Base-by-base conservation (phyloP, 1,284 basidiomycete species). In the Rhodotorula sp. region DNA sequence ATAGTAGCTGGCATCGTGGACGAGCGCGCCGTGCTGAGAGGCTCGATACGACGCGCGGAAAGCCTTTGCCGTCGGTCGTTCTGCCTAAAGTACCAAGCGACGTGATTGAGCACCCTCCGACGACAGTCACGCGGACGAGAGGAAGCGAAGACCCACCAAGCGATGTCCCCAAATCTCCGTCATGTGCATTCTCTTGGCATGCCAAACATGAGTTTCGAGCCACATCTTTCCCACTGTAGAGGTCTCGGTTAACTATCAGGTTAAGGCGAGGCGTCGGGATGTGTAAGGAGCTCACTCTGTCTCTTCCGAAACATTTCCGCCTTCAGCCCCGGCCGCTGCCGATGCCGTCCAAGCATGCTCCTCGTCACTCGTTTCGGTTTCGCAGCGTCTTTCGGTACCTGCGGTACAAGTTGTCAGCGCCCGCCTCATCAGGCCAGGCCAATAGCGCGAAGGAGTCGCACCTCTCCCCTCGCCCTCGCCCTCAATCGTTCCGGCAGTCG, bases 131-230 rank as follows among this genome's bases (percentile, higher is more conserved):
- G 56, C 37, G 33, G 22, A n/a, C 26, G 37, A 51, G 37, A 49
- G 5, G 4, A 29, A 24, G 51, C 15, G 6, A 22, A 73, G 10
- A 76, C 85, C 24, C 49, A 91, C 91, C 60, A 97, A 83, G 75
- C 91, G 84, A 79, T 91, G 92, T 0, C 91, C 91, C 93, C 93
- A 96, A 79, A 91, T 84, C 74, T 88, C 88, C 74, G 88, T 85
- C 94, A 96, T 95, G 74, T 89, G 87, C 87, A 94, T 94, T 2
- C 93, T 86, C 80, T 95, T 96, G 1, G 93, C 89, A 78, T 96
- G 94, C 90, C 92, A 96, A 33, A 95, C 80, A 79, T 96, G 94
- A 6, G 93, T 94, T 78, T 93, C 91, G 0, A 97, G 85, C 94
- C 94, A 96, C 15, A 84, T 82, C 80, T 95, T 95, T 74, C 91